Evolutionary conservation across 768 basidiomycete species (phyloP), one percentile per base, ranked within the genome.

Genomic region (Pleurotus ostreatus): DNA sequence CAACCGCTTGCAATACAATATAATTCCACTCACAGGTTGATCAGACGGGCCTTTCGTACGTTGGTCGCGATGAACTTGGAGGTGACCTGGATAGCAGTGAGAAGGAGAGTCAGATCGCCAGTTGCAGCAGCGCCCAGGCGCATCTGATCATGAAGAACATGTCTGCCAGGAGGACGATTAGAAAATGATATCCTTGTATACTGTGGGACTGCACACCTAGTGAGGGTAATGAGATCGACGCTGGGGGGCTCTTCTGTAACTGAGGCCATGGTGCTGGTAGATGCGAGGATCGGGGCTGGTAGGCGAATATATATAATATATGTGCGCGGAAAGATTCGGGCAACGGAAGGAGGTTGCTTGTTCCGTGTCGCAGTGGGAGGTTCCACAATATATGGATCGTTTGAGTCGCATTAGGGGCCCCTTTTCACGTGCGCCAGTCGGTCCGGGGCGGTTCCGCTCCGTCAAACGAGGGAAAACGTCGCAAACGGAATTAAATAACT

Each of bases 1-100:
- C 34, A n/a, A n/a, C 1, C 11, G 16, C 11, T n/a, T 30, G 5
- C 9, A 7, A 38, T 18, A 12, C 20, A 1, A 38, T 30, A n/a
- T 18, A 34, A 18, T 25, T 11, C 5, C 46, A 76, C 92, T 66
- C 64, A 96, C 91, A 99, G 82, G 71, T 99, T 98, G 76, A 99
- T 98, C 59, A 99, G 79, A 48, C 96, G 84, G 23, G 97, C 97
- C 73, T 93, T 92, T 62, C 97, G 86, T 65, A 99, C 97, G 67
- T 98, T 98, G 62, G 93, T 95, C 2, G 95, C 92, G 68, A 98
- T 98, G 79, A 98, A 98, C 73, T 94, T 94, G 76, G 90, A 94
- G 30, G 92, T 92, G 61, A 94, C 85, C 70, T 97, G 94, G 70
- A 99, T 98, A 46, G 94, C 96, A 59, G 88, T 96, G 61, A 99